Conservation (phyloP, 2,329 filamentous ascomycete genomes). For the Raffaelea albimanens region DNA sequence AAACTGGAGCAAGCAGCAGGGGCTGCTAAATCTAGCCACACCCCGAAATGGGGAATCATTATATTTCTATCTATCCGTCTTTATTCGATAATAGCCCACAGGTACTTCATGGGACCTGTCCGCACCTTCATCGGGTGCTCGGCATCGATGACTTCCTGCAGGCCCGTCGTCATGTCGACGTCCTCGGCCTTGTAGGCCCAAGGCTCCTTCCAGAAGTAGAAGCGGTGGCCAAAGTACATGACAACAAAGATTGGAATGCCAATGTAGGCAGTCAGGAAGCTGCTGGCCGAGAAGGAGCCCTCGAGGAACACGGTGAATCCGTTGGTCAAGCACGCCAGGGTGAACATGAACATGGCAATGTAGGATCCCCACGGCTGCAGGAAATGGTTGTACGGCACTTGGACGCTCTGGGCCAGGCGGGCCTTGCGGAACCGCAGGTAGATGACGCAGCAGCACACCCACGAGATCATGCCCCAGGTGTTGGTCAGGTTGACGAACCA, state of each 20-base stretch:
- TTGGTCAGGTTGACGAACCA: slow-evolving; percentile 40
- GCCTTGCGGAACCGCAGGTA: slow-evolving; percentile 62
- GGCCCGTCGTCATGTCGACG: slow-evolving; percentile 1
- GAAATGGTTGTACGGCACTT: slow-evolving; percentile 52
- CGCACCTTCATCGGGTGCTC: slow-evolving; percentile 1
- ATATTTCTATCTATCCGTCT: background rate
- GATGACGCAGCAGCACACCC: slow-evolving; percentile 55
- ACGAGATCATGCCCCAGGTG: slow-evolving; percentile 61
- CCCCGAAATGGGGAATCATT: no score
- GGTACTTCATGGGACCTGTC: background rate
- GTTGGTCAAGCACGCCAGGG: slow-evolving; percentile 19
- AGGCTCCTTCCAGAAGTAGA: slow-evolving; percentile 15
- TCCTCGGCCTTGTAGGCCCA: background rate
- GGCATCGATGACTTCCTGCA: slow-evolving; percentile 2
- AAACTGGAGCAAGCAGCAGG: no score
- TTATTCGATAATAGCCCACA: slow-evolving; percentile 2
- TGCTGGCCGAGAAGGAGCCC: slow-evolving; percentile 23
- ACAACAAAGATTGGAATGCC: slow-evolving; percentile 16
- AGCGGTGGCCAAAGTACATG: slow-evolving; percentile 29
- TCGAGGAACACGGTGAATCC: slow-evolving; percentile 20
- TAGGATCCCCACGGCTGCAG: slow-evolving; percentile 57
- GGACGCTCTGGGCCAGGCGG: slow-evolving; percentile 53
- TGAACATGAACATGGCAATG: slow-evolving; percentile 45
- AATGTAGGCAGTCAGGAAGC: slow-evolving; percentile 26
- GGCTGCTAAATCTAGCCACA: no score